Percentiles rank a stretch among this genome's conserved stretches.
These are phyloP conservation scores for Cicer arietinum DNA, from an alignment of 306 rosid genomes.

Conservation along the genomic window DNA sequence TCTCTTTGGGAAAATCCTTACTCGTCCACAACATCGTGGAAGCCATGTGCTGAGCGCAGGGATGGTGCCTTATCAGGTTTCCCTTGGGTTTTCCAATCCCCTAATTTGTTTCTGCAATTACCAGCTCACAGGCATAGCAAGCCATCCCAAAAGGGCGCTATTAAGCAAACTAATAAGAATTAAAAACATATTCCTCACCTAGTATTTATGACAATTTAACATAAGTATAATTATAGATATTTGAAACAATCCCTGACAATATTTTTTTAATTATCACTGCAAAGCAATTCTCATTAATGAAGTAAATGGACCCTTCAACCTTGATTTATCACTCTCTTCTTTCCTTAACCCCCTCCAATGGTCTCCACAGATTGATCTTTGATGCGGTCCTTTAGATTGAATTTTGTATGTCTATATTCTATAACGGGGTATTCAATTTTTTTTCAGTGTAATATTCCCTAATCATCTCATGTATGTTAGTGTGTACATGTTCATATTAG, in stretches of 20 bases:
- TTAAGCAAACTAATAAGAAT: background rate
- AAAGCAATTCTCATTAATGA: slow-evolving; percentile 10
- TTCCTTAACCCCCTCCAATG: background rate
- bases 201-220: slow-evolving; percentile 1
- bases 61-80: slow-evolving; percentile 81
- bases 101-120: slow-evolving; percentile 18
- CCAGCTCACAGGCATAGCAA: slow-evolving; percentile 8
- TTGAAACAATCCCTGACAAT: background rate
- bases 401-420: background rate
- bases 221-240: slow-evolving; percentile 13
- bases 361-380: background rate
- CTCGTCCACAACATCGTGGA: slow-evolving; percentile 96
- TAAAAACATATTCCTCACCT: slow-evolving; percentile 7
- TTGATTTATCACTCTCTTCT: background rate
- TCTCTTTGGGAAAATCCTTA: slow-evolving; percentile 98
- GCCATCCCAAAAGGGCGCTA: slow-evolving; percentile 14
- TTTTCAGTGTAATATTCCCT: background rate
- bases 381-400: background rate
- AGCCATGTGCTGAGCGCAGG: slow-evolving; percentile 96
- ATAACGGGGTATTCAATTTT: background rate
- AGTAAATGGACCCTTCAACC: slow-evolving; percentile 8
- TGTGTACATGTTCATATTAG: slow-evolving; percentile 18
- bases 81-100: background rate
- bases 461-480: slow-evolving; percentile 30
- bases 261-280: background rate